Base-by-base conservation (phyloP, 2,329 filamentous ascomycete genomes). In the Trematosphaeria pertusa region DNA sequence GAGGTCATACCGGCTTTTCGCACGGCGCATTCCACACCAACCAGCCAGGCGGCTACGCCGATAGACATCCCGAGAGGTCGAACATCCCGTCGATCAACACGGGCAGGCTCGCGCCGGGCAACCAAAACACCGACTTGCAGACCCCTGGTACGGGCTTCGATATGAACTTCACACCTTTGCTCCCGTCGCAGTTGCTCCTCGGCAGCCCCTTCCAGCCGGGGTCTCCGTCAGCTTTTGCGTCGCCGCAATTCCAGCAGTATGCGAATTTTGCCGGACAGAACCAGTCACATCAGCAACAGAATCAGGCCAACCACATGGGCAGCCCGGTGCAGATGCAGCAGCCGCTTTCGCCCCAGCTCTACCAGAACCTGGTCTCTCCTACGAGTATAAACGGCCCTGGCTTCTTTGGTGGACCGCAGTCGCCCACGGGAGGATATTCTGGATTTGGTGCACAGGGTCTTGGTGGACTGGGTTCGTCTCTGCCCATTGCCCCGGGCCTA, bases 131-230 rank as follows among this genome's bases (percentile, higher is more conserved):
- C 62, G 91, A 96, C 56, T 85, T 96, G 84, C 81, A 88, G 58
- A 93, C 89, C 18, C 92, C 94, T 12, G 91, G 89, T 33, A 93
- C 91, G 41, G 91, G 84, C 33, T 96, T 91, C 69, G 94, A 97
- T 69, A 97, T 97, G 93, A 94, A 97, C 76, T 97, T 97, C 75
- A 97, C 94, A 9, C 93, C 94, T 56, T 82, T 99, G 58, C 84
- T 99, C 28, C 94, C 94, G 26, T 97, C 93, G 24, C 91, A 97
- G 75, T 81, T 99, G 62, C 85, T 99, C 19, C 87, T 97, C 39
- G 94, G 94, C 37, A 97, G 91, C 73, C 94, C 94, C 14, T 97
- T 97, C 76, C 94, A 97, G 75, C 91, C 94, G 11, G 94, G 92
- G 32, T 96, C 90, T 4, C 93, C 93, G 3, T 89, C 88, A 24